These are phyloP conservation scores for Russula compacta DNA, from an alignment of 768 basidiomycete genomes.

Conservation along the genomic window DNA sequence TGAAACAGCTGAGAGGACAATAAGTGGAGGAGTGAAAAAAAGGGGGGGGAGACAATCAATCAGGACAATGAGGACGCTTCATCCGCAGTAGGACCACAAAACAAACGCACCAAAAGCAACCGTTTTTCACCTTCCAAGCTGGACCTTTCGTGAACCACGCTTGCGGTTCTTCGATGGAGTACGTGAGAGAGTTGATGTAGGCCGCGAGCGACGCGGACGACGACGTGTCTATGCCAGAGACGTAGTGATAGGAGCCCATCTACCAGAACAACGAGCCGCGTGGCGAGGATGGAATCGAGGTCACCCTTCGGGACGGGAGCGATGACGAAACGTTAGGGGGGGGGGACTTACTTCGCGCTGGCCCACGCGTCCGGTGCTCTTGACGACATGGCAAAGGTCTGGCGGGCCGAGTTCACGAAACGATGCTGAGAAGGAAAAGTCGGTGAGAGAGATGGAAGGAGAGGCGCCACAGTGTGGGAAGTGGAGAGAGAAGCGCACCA, in stretches of 20 bases:
- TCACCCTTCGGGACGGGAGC: neutral
- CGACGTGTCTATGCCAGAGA: conserved; percentile 98
- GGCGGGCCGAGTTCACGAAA: conserved; percentile 98
- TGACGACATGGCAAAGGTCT: conserved; percentile 92
- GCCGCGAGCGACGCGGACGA: conserved; percentile 96
- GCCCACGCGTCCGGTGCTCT: conserved; percentile 75
- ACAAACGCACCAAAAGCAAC: conserved; percentile 79
- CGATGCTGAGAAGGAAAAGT: conserved; percentile 46
- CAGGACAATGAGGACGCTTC: neutral
- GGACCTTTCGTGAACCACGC: conserved; percentile 88
- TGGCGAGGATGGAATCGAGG: neutral
- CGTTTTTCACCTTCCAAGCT: conserved; percentile 85
- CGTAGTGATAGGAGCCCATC: conserved; percentile 95
- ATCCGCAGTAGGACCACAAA: neutral
- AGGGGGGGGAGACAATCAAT: neutral
- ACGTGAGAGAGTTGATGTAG: conserved; percentile 97
- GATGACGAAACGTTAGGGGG: neutral
- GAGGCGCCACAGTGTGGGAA: neutral
- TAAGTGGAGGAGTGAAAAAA: neutral
- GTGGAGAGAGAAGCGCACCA: conserved; percentile 44
- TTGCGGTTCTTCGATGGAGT: conserved; percentile 81
- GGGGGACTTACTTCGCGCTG: conserved; percentile 69
- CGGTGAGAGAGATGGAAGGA: neutral
- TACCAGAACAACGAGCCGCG: conserved; percentile 25
- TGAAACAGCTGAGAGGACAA: conserved; percentile 64